Percentiles rank a stretch among this genome's conserved stretches.
Conservation (phyloP, 345 rosid genomes). For the Syzygium aromaticum region DNA sequence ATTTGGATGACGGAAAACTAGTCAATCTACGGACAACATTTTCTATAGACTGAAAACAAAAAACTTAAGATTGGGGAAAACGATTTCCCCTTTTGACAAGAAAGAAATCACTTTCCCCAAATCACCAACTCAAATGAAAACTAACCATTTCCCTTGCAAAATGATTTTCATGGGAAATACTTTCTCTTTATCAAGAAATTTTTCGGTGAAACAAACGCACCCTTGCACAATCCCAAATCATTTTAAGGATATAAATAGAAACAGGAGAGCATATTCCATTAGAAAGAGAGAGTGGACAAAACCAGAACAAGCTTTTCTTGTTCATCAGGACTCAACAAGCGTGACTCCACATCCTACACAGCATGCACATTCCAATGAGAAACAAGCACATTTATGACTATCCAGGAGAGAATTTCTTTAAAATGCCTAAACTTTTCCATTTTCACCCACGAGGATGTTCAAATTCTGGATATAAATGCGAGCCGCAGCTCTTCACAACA, state of each 20-base stretch:
- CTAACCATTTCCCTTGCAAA: neutral
- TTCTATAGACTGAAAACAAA: accelerated
- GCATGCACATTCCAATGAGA: neutral
- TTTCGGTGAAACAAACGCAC: neutral
- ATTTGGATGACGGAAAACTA: neutral
- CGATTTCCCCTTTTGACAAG: neutral
- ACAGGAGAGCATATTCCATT: neutral
- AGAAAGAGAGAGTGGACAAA: neutral
- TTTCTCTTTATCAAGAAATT: neutral
- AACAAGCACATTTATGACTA: neutral
- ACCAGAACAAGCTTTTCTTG: neutral
- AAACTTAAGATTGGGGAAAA: neutral
- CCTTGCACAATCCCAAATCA: neutral
- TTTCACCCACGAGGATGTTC: neutral
- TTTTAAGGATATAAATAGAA: neutral
- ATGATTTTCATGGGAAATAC: too few relatives aligned
- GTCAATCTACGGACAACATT: neutral
- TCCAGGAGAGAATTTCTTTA: neutral
- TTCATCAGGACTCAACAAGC: neutral
- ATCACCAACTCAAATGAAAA: neutral
- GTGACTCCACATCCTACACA: neutral
- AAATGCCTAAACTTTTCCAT: neutral
- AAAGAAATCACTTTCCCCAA: neutral
- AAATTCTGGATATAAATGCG: neutral
- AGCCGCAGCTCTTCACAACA: too few relatives aligned